Evolutionary conservation across 2,329 filamentous ascomycete genomes (phyloP).

Genomic region (Lasiodiplodia sp.): DNA sequence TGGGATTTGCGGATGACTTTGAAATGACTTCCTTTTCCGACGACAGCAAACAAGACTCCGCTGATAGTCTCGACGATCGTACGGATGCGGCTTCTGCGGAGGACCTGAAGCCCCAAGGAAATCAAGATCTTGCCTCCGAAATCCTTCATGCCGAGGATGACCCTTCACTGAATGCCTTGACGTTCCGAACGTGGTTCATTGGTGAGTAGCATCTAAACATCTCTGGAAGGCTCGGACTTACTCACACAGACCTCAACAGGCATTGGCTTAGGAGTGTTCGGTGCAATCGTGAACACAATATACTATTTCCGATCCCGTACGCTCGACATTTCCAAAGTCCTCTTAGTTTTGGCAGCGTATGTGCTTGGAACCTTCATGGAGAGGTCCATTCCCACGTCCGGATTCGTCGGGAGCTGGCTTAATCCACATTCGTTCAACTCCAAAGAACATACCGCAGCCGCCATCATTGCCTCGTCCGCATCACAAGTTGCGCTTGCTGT

Average conservation of each 20-base stretch:
- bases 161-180: constrained; percentile 11
- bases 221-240: not conserved
- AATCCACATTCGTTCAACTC: constrained; percentile 49
- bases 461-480: constrained; percentile 32
- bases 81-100: not conserved
- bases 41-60: not conserved
- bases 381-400: constrained; percentile 45
- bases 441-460: constrained; percentile 45
- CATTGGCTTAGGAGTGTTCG: not conserved
- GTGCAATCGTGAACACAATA: constrained; percentile 38
- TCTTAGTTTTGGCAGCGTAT: constrained; percentile 55
- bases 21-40: not conserved
- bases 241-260: not conserved
- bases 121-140: constrained; percentile 12
- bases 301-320: constrained; percentile 59
- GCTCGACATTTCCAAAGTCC: constrained; percentile 54
- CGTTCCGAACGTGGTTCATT: constrained; percentile 19
- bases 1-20: constrained; percentile 4
- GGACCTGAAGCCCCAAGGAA: not conserved
- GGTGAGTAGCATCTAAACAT: constrained; percentile 13
- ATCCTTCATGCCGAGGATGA: constrained; percentile 18
- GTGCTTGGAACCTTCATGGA: constrained; percentile 52
- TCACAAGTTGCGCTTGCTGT: constrained; percentile 29
- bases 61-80: not conserved
- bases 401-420: constrained; percentile 41